Evolutionary conservation across 768 basidiomycete genomes (phyloP), one percentile per base, ranked within the genome.

Genomic region (Lentinula guzmanii): DNA sequence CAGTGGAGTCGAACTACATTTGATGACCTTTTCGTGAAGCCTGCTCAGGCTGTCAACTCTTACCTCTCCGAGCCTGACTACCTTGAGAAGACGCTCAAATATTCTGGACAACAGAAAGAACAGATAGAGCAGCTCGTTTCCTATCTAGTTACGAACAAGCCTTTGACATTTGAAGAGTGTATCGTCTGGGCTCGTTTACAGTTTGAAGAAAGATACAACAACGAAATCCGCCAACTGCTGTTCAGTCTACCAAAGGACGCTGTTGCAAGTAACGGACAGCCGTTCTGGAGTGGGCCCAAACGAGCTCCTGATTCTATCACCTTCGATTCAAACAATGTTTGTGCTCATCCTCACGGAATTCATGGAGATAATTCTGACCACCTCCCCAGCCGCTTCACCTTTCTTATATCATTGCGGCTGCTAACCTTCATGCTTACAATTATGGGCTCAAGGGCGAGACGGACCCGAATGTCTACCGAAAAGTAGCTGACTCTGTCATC

Each of bases 241-340:
- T 93, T 85, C 80, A 97, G 93, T 75, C 79, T 99, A 66, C 97
- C 97, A 10, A 96, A 95, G 73, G 97, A 99, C 71, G 89, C 91
- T 42, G 77, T 91, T 52, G 95, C 95, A 7, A 93, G 85, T 69
- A 89, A 87, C 18, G 97, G 97, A 5, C 92, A 94, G 67, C 95
- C 95, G 10, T 99, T 99, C 83, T 99, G 97, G 97, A 95, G 93
- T 67, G 94, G 95, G 18, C 97, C 97, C 2, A 99, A 99, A 79
- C 86, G 97, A 63, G 96, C 95, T 6, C 97, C 97, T 11, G 94
- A 98, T 53, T 80, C 96, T 31, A 77, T 99, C 64, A 78, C 79
- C 5, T 99, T 98, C 75, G 81, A 95, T 74, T 84, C 92, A 9
- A 87, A 81, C 65, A 87, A 98, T 69, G 96, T 98, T 69, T 73